These are phyloP conservation scores for Paramecium primaurelia DNA, from an alignment of 73 alveolate species.

Conservation along the genomic window DNA sequence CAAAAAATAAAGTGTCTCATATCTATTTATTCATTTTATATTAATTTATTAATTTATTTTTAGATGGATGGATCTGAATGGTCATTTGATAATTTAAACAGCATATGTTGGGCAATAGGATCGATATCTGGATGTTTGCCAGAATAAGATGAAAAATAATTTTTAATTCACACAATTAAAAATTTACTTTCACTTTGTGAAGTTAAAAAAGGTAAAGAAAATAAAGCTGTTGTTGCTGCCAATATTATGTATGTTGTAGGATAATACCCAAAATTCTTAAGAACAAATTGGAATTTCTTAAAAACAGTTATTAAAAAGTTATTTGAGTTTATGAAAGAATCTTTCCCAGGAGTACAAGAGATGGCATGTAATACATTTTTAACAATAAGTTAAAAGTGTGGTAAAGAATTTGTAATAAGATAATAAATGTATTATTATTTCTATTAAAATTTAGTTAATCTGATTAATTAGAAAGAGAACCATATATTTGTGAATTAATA, in stretches of 20 bases:
- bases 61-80: slow-evolving; percentile 73
- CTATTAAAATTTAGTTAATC: slow-evolving; percentile 9
- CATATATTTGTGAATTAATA: slow-evolving; percentile 87
- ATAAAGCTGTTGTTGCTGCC: slow-evolving; percentile 80
- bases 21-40: slow-evolving; percentile 70
- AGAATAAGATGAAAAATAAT: slow-evolving; percentile 73
- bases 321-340: slow-evolving; percentile 98
- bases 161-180: slow-evolving; percentile 78
- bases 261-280: slow-evolving; percentile 94
- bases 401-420: slow-evolving; percentile 67
- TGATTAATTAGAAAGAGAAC: slow-evolving; percentile 82
- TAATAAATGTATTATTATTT: background rate
- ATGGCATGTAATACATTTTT: slow-evolving; percentile 97
- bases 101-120: slow-evolving; percentile 88
- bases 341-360: slow-evolving; percentile 97
- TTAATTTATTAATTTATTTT: slow-evolving; percentile 73
- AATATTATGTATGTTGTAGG: slow-evolving; percentile 98
- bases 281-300: slow-evolving; percentile 94
- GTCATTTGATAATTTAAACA: slow-evolving; percentile 76
- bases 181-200: slow-evolving; percentile 73
- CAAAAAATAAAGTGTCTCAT: slow-evolving; percentile 44
- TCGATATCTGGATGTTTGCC: slow-evolving; percentile 76
- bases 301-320: slow-evolving; percentile 96
- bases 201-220: slow-evolving; percentile 71
- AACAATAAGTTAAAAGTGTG: slow-evolving; percentile 80